Base-by-base conservation (phyloP, 2,329 filamentous ascomycete genomes). In the Cladosporium sp. region DNA sequence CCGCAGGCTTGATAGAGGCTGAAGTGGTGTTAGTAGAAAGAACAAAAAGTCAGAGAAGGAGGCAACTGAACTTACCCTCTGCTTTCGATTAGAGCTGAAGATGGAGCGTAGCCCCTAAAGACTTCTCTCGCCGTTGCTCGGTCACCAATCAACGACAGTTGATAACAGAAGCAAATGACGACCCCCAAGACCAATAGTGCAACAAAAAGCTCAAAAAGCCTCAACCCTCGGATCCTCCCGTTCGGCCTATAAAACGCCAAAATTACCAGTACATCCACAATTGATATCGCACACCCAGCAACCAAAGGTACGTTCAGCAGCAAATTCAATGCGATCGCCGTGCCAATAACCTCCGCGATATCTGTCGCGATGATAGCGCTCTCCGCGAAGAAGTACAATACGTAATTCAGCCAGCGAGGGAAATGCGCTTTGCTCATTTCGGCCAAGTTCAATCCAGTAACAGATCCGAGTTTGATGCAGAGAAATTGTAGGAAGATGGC, bases 401-500 rank as follows among this genome's bases (percentile, higher is more conserved):
- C 59, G 56, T 75, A 74, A 58, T 80, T 81, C 40, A 81, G 66
- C 78, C 78, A 81, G 44, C 60, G 68, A 8, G 78, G 77, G 19
- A 78, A 71, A 62, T 76, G 68, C 11, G 69, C 72, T 54, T 69
- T 72, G 66, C 72, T 74, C 61, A 74, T 76, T 52, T 77, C 70
- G 16, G 74, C 74, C 53, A 77, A 65, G 53, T 77, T 73, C 62
- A 75, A 66, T 11, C 75, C 75, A 13, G 75, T 77, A 45, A 77
- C 72, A 3, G 72, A 71, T 32, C 74, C 78, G 40, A 81, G 68
- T 59, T 80, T 80, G 66, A 86, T 82, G 61, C 80, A 80, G 2
- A 88, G 75, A 16, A 77, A 81, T 66, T 88, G 85, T 14, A 87
- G 73, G 58, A 86, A 80, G 50, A 88, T 86, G 59, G 85, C 85